A percentile compares a stretch with the other conserved stretches of the same genome.
Evolutionary conservation across 495 filamentous ascomycete genomes (phyloP).

Genomic region (Tuber magnatum): DNA sequence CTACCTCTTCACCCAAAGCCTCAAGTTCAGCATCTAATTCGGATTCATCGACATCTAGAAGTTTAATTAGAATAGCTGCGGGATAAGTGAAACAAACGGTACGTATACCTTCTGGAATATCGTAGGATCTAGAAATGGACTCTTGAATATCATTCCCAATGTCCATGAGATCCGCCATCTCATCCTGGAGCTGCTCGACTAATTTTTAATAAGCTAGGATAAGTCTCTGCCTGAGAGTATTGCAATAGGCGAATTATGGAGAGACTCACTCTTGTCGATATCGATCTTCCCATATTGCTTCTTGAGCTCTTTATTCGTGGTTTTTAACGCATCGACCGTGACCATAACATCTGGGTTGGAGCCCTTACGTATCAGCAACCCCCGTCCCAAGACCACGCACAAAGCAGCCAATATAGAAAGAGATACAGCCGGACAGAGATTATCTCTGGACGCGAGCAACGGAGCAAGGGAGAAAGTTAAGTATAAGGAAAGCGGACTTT

Average conservation of each 20-base stretch:
- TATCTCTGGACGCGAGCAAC: slow-evolving; percentile 4
- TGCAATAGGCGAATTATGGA: background rate
- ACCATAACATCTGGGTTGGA: slow-evolving; percentile 68
- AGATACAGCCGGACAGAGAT: slow-evolving; percentile 1
- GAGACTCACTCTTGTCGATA: slow-evolving; percentile 66
- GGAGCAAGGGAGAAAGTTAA: slow-evolving; percentile 7
- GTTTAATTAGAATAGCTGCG: slow-evolving; percentile 2
- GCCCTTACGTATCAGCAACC: slow-evolving; percentile 33
- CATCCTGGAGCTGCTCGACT: slow-evolving; percentile 91
- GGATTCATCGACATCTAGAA: slow-evolving; percentile 87
- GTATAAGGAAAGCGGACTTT: slow-evolving; percentile 47
- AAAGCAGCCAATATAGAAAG: slow-evolving; percentile 19
- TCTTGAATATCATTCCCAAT: slow-evolving; percentile 98
- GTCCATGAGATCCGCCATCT: slow-evolving; percentile 98
- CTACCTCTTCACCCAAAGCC: slow-evolving; percentile 81
- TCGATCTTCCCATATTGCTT: slow-evolving; percentile 98
- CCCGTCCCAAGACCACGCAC: slow-evolving; percentile 9
- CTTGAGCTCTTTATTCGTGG: slow-evolving; percentile 82
- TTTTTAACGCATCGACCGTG: slow-evolving; percentile 94
- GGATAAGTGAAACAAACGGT: background rate
- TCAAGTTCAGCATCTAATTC: slow-evolving; percentile 96
- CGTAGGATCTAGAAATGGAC: slow-evolving; percentile 85
- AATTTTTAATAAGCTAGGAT: slow-evolving; percentile 2
- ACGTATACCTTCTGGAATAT: slow-evolving; percentile 66
- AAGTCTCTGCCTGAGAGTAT: slow-evolving; percentile 7